Conservation (phyloP, 371 early-diverging fungal species). For the Zychaea mexicana region DNA sequence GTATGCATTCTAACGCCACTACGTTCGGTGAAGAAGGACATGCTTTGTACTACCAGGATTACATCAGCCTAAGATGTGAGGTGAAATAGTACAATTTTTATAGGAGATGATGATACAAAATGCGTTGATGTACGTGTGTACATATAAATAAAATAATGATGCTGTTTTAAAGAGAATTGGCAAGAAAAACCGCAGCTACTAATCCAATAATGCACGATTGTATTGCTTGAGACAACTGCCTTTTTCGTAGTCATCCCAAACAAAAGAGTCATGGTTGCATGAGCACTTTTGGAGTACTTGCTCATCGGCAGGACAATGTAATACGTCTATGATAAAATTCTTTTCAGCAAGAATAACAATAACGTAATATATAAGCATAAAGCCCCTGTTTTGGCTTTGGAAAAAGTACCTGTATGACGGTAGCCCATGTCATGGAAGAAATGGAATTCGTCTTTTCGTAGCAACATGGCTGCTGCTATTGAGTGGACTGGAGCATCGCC, state of each 20-base stretch:
- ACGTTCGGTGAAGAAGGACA: too few relatives aligned
- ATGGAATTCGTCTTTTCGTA: constrained; percentile 74
- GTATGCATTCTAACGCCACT: too few relatives aligned
- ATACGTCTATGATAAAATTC: constrained; percentile 43
- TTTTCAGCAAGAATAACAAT: too few relatives aligned
- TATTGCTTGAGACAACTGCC: neutral
- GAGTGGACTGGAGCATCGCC: constrained; percentile 98
- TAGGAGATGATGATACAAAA: too few relatives aligned
- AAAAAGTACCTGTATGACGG: constrained; percentile 49
- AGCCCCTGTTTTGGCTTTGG: too few relatives aligned
- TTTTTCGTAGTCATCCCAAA: neutral
- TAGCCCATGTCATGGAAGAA: constrained; percentile 91
- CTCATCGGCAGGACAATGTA: constrained; percentile 68
- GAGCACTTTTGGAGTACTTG: constrained; percentile 53
- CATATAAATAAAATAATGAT: neutral
- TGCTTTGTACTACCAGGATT: too few relatives aligned
- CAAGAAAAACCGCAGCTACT: neutral
- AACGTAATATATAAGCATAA: neutral
- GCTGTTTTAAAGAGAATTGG: too few relatives aligned
- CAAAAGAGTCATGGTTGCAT: constrained; percentile 43
- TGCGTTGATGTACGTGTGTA: neutral
- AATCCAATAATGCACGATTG: neutral
- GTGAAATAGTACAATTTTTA: too few relatives aligned
- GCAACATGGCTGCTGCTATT: constrained; percentile 73
- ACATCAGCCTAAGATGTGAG: too few relatives aligned